Percentiles rank a stretch among this genome's conserved stretches.
Conservation (phyloP, 2,329 filamentous ascomycete genomes). For the Aaosphaeria arxii region DNA sequence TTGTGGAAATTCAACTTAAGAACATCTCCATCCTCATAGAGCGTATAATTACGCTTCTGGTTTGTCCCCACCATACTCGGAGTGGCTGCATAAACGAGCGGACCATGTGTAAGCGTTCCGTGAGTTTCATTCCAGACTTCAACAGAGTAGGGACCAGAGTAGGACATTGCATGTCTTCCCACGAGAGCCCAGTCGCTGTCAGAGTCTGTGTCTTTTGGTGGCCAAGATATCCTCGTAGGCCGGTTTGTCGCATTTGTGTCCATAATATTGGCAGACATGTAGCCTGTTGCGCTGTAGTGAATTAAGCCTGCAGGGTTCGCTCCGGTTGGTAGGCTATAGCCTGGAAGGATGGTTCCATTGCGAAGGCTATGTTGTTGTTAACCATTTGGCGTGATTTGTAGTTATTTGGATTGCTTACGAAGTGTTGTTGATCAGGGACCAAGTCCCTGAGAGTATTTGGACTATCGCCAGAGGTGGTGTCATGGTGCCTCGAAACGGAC, state of each 20-base stretch:
- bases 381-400: too few relatives aligned
- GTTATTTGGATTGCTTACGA: too few relatives aligned
- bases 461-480: too few relatives aligned
- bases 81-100: constrained; percentile 8
- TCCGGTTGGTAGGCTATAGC: background rate
- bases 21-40: background rate
- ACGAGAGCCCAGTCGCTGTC: constrained; percentile 28
- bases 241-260: constrained; percentile 20
- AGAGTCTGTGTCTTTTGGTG: constrained; percentile 13
- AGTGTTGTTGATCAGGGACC: too few relatives aligned
- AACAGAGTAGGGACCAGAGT: constrained; percentile 8
- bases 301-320: constrained; percentile 20
- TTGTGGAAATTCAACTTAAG: background rate
- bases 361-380: too few relatives aligned
- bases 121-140: constrained; percentile 8
- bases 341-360: background rate
- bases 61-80: constrained; percentile 7
- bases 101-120: constrained; percentile 15
- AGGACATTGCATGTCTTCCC: constrained; percentile 23
- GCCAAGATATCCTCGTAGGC: constrained; percentile 18
- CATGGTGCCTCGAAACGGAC: too few relatives aligned
- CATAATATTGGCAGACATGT: constrained; percentile 26
- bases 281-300: constrained; percentile 21
- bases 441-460: too few relatives aligned
- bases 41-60: constrained; percentile 12